Evolutionary conservation across 2,329 filamentous ascomycete species (phyloP), one percentile per base, ranked within the genome.

Genomic region (Tolypocladium inflatum): DNA sequence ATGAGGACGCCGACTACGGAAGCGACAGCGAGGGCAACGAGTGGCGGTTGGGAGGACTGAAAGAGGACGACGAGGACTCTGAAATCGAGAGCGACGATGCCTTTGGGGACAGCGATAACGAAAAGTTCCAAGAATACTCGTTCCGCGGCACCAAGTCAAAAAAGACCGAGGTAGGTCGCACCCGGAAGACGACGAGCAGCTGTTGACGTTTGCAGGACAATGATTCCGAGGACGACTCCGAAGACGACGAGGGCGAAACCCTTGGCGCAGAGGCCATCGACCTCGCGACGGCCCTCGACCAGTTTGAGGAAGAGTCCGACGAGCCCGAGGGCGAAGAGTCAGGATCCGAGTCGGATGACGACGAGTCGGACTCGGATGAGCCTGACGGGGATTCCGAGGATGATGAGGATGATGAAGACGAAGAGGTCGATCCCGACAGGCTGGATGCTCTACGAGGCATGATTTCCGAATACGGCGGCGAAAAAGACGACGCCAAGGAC

Each of bases 41-140:
- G 67, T 96, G 91, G 91, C 86, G 81, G 55, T 78, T 96, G 55
- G 91, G 92, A 33, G 78, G 73, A 13, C 60, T 83, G 7, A 78
- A 76, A 26, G 76, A 76, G 19, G 80, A 80, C 38, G 83, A 85
- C 42, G 80, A 85, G 23, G 83, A 86, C 64, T 86, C 83, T 6
- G 83, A 86, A 60, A 81, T 86, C 56, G 84, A 86, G 63, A 84
- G 81, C 64, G 83, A 86, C 68, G 90, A 95, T 66, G 92, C 93
- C 2, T 91, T 96, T 78, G 90, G 91, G 4, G 87, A 90, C 63
- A 94, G 90, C 66, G 92, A 96, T 67, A 87, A 94, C 67, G 92
- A 96, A 69, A 82, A 81, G 62, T 95, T 96, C 63, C 85, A 91
- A 62, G 89, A 85, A 13, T 95, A 87, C 66, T 67, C 77, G 0